Base-by-base conservation (phyloP, 805 yeast species). In the Nakazawaea sp. region DNA sequence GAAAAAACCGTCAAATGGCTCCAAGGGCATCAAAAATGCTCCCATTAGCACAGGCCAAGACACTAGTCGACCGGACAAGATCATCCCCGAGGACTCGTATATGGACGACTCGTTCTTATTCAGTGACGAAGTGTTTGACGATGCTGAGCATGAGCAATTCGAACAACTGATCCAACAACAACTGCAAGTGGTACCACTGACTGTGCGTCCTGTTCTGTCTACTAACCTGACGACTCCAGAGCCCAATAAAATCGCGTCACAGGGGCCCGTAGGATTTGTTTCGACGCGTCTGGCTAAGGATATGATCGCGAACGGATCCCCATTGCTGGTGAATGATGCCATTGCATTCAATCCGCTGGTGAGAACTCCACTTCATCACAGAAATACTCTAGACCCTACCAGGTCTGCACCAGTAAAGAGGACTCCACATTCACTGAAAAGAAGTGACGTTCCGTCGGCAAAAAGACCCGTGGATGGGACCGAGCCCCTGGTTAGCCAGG, bases 371-470 rank as follows among this genome's bases (percentile, higher is more conserved):
- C 74, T 74, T 5, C 71, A 68, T 11, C 70, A 66, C 44, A 71
- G 76, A 38, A 78, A 81, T 0, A 62, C 23, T 10, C 11, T 36
- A 13, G 88, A 83, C 53, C 90, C 81, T 32, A 66, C 70, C 1
- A 77, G 72, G 40, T 81, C 89, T 0, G 72, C 75, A 3, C 88
- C 83, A 2, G 62, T 82, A 2, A 73, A 72, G 41, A 59, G 78
- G 40, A 33, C 37, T 4, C 37, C 41, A 12, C 29, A 27, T 18
- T 21, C 33, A n/a, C 27, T 16, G 27, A 18, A 28, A 19, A 37
- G 27, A 23, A 33, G 26, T 5, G 18, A 24, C 3, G 20, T 26
- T 25, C 29, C 16, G 7, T 33, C 37, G 5, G 28, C 33, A 8
- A 27, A 25, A 20, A 38, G 29, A 38, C 41, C 41, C 9, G 23